Evolutionary conservation across 2,329 filamentous ascomycete species (phyloP).

Genomic region (Diaporthe australafricana): DNA sequence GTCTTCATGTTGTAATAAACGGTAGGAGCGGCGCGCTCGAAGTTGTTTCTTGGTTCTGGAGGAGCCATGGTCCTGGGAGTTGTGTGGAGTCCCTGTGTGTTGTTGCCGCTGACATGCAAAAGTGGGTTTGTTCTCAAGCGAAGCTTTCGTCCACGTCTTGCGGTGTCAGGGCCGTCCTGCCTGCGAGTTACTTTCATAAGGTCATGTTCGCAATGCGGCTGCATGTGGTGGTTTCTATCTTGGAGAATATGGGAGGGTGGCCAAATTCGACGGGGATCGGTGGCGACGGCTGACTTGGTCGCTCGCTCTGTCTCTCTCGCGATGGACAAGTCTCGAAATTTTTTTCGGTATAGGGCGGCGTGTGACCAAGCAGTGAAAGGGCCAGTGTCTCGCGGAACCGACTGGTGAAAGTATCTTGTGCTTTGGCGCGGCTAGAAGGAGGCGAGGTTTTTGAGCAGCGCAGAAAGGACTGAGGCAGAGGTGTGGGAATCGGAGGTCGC

Average conservation of each 20-base stretch:
- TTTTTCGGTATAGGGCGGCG: background rate
- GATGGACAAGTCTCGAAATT: background rate
- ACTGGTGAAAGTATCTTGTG: background rate
- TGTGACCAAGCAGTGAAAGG: conserved; percentile 3
- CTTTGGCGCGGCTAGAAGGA: background rate
- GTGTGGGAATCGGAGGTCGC: conserved; percentile 14
- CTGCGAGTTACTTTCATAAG: conserved; percentile 29
- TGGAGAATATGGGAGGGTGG: background rate
- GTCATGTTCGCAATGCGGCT: conserved; percentile 24
- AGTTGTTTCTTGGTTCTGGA: conserved; percentile 46
- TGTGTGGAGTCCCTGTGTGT: background rate
- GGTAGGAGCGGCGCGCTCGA: conserved; percentile 42
- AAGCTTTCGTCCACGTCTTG: conserved; percentile 26
- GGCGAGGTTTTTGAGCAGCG: conserved; percentile 6
- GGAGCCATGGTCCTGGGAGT: conserved; percentile 38
- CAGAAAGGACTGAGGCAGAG: conserved; percentile 8
- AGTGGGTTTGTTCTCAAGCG: conserved; percentile 25
- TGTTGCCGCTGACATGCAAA: conserved; percentile 22
- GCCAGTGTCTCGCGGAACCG: background rate
- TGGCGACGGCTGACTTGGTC: conserved; percentile 4
- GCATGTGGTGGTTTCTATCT: conserved; percentile 1
- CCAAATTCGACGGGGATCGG: background rate
- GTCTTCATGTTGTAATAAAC: conserved; percentile 62
- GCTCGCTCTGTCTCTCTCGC: background rate
- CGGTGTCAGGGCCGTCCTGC: conserved; percentile 30